Evolutionary conservation across 1,284 basidiomycete genomes (phyloP).

Genomic region (Rhodotorula mucilaginosa): DNA sequence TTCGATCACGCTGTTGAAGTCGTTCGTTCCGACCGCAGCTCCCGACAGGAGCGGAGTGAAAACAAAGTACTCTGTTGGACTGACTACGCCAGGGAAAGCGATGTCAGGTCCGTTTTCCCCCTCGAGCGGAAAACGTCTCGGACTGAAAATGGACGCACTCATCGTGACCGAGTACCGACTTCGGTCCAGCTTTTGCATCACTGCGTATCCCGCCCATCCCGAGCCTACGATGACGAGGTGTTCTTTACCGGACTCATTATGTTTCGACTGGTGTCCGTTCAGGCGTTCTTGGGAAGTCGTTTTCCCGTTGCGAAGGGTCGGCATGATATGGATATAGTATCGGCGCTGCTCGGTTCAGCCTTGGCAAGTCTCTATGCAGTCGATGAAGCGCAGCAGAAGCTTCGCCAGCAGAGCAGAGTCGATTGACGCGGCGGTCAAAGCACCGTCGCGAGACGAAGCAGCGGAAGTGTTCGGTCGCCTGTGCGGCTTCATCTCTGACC

Average conservation of each 20-base stretch:
- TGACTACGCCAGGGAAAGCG: slow-evolving; percentile 60
- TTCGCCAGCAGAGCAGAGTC: no score
- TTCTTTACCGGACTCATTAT: slow-evolving; percentile 47
- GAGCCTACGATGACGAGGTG: slow-evolving; percentile 73
- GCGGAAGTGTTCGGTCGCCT: no score
- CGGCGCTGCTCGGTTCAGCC: neutral
- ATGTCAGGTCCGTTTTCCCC: neutral
- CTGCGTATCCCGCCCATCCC: slow-evolving; percentile 7
- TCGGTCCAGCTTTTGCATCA: slow-evolving; percentile 47
- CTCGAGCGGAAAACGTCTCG: neutral
- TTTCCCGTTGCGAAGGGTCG: neutral
- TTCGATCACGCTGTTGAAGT: slow-evolving; percentile 75
- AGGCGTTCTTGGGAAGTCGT: neutral
- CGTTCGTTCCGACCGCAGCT: slow-evolving; percentile 72
- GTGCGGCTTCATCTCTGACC: no score
- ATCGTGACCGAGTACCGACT: slow-evolving; percentile 39
- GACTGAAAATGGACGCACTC: slow-evolving; percentile 11
- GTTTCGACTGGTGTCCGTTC: neutral
- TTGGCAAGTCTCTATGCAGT: neutral
- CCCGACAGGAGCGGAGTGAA: slow-evolving; percentile 64
- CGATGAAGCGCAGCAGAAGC: neutral
- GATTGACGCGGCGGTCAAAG: no score
- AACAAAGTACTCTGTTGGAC: slow-evolving; percentile 75
- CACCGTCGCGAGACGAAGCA: no score
- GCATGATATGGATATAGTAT: neutral